These are phyloP conservation scores for Gracilaria caudata DNA, from an alignment of 23 red algal species.

Conservation along the genomic window DNA sequence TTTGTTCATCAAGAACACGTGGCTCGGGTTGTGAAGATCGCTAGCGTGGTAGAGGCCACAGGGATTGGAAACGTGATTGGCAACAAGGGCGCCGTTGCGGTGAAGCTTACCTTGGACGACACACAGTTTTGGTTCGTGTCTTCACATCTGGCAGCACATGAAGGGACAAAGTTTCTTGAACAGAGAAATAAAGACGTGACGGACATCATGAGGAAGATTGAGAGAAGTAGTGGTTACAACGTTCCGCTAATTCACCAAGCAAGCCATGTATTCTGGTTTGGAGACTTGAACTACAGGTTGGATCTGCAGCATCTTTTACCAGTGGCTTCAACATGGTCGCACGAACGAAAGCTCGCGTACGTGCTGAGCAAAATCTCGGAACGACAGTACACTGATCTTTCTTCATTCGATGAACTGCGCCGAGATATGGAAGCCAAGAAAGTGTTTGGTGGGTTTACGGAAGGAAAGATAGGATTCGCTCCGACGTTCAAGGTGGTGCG, in stretches of 20 bases:
- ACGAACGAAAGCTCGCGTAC: conserved; percentile 40
- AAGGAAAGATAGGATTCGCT: conserved; percentile 78
- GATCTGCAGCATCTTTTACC: conserved; percentile 70
- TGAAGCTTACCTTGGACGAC: conserved; percentile 65
- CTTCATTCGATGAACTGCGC: conserved; percentile 79
- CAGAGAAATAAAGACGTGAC: conserved; percentile 60
- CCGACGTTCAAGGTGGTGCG: conserved; percentile 94
- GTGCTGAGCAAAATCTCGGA: conserved; percentile 53
- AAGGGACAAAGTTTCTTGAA: conserved; percentile 60
- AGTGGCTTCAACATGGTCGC: conserved; percentile 56
- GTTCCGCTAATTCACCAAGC: conserved; percentile 63
- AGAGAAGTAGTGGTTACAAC: conserved; percentile 6
- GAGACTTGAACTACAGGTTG: conserved; percentile 97
- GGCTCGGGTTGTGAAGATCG: conserved; percentile 24
- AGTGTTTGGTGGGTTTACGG: conserved; percentile 85
- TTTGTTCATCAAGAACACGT: conserved; percentile 57
- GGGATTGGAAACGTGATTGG: conserved; percentile 70
- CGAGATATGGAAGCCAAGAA: conserved; percentile 42
- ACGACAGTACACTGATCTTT: conserved; percentile 54
- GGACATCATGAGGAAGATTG: conserved; percentile 75
- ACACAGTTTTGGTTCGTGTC: conserved; percentile 79
- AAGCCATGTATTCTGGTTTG: conserved; percentile 86
- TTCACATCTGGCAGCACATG: conserved; percentile 81
- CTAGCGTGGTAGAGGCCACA: conserved; percentile 38
- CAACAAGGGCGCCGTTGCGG: conserved; percentile 81